Evolutionary conservation across 176 grass and related monocot species (phyloP).

Genomic region (Melocanna baccifera): DNA sequence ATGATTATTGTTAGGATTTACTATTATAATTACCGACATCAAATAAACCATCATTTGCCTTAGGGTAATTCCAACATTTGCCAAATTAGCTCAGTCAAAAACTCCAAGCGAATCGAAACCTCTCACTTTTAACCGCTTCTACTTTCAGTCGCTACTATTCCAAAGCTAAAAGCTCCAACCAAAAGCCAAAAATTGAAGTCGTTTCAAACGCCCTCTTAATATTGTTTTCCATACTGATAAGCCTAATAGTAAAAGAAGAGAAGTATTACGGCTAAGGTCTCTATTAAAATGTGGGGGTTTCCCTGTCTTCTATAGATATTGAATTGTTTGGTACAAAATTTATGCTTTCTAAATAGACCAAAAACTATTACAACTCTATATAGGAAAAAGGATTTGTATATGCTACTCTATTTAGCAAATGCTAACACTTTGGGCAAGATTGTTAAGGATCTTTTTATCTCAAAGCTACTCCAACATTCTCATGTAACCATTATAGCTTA

Average conservation of each 20-base stretch:
- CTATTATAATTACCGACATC: no score
- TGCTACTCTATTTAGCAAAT: no score
- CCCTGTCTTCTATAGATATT: rapidly evolving
- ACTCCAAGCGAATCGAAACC: no score
- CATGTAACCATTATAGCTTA: not conserved
- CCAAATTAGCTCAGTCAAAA: no score
- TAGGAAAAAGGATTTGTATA: not conserved
- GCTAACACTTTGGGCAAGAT: not conserved
- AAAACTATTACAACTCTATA: not conserved
- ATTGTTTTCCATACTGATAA: not conserved
- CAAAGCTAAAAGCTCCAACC: no score
- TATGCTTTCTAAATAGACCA: rapidly evolving
- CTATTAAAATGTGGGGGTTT: not conserved
- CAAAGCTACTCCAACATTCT: not conserved
- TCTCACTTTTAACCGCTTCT: no score
- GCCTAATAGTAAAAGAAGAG: not conserved
- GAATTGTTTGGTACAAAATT: not conserved
- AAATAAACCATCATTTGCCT: no score
- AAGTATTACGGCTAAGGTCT: not conserved
- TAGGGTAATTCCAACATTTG: no score
- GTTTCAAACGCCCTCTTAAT: no score
- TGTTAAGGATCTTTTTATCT: not conserved
- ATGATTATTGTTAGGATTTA: no score
- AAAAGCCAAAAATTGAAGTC: no score
- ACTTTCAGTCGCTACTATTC: no score